phyloP scores from a whole-genome alignment of 2,329 filamentous ascomycete genomes.

The Venturia nashicola region DNA sequence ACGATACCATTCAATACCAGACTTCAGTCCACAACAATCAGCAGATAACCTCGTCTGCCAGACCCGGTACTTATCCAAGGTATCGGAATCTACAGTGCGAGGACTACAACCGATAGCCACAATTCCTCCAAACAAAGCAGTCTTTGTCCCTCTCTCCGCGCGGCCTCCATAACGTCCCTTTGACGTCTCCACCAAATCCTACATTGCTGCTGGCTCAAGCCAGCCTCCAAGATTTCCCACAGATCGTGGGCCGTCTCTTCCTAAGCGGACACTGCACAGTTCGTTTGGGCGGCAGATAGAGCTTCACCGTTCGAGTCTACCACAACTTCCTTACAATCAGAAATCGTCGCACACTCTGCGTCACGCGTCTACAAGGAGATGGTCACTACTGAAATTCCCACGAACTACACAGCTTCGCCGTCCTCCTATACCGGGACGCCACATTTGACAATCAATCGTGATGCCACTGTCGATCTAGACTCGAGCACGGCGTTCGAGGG shows the following conservation, averaged over 20 bases:
- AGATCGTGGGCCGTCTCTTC: slow-evolving; percentile 85
- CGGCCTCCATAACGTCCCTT: slow-evolving; percentile 81
- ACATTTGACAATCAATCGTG: slow-evolving; percentile 91
- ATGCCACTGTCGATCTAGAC: slow-evolving; percentile 84
- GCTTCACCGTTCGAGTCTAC: slow-evolving; percentile 39
- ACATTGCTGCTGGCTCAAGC: slow-evolving; percentile 73
- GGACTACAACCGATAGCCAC: slow-evolving; percentile 53
- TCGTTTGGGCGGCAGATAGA: slow-evolving; percentile 97
- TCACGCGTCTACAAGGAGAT: slow-evolving; percentile 44
- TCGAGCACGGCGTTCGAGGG: slow-evolving; percentile 95
- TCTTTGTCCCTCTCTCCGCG: slow-evolving; percentile 69
- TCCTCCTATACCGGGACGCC: slow-evolving; percentile 67
- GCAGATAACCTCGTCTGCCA: slow-evolving; percentile 63
- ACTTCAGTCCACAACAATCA: slow-evolving; percentile 22
- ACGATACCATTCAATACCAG: slow-evolving; percentile 17
- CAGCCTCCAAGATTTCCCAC: slow-evolving; percentile 55
- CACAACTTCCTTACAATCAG: background rate
- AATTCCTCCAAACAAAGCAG: slow-evolving; percentile 77
- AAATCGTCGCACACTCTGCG: background rate
- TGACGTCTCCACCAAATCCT: slow-evolving; percentile 35
- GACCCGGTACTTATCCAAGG: slow-evolving; percentile 70
- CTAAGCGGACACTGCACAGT: slow-evolving; percentile 86
- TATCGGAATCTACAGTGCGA: slow-evolving; percentile 73
- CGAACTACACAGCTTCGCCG: slow-evolving; percentile 70
- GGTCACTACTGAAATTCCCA: slow-evolving; percentile 71